Evolutionary conservation across 2,329 filamentous ascomycete genomes (phyloP).

Genomic region (Trichoderma pleuroti): DNA sequence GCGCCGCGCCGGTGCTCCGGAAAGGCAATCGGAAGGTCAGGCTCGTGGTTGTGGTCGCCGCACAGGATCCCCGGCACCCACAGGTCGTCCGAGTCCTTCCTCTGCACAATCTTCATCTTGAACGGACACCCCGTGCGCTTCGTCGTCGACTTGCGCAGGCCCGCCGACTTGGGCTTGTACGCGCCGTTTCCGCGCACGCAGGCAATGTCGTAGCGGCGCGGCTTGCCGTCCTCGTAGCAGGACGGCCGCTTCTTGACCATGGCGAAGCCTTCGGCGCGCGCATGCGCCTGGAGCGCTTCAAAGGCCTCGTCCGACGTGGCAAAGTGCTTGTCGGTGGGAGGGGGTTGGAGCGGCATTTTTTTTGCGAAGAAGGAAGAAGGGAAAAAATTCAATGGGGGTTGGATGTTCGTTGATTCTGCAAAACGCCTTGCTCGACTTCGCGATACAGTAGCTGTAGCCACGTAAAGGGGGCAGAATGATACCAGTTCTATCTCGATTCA

Average conservation of each 20-base stretch:
- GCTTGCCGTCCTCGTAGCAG: not conserved
- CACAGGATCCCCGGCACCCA: constrained; percentile 1
- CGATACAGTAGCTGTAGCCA: not conserved
- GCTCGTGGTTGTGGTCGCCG: not conserved
- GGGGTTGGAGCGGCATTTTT: constrained; percentile 8
- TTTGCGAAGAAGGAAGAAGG: too few species aligned
- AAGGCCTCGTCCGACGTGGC: not conserved
- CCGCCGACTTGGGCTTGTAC: not conserved
- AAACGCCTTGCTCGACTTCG: not conserved
- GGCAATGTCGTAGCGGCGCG: constrained; percentile 10
- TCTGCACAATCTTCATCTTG: constrained; percentile 15
- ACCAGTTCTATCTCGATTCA: not conserved
- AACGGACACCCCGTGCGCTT: constrained; percentile 11
- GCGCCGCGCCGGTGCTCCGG: not conserved
- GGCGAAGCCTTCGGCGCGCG: not conserved
- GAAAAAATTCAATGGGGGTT: not conserved
- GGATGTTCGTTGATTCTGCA: not conserved
- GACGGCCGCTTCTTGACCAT: constrained; percentile 3
- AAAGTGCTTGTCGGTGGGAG: not conserved
- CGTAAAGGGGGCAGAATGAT: not conserved
- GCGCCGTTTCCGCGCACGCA: not conserved
- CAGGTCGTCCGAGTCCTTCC: not conserved
- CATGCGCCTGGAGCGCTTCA: not conserved
- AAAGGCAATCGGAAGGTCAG: not conserved
- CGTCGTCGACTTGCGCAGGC: not conserved